Percentiles rank a stretch among this genome's conserved stretches.
Conservation (phyloP, 2,329 filamentous ascomycete species). For the Rhinocladiella similis region DNA sequence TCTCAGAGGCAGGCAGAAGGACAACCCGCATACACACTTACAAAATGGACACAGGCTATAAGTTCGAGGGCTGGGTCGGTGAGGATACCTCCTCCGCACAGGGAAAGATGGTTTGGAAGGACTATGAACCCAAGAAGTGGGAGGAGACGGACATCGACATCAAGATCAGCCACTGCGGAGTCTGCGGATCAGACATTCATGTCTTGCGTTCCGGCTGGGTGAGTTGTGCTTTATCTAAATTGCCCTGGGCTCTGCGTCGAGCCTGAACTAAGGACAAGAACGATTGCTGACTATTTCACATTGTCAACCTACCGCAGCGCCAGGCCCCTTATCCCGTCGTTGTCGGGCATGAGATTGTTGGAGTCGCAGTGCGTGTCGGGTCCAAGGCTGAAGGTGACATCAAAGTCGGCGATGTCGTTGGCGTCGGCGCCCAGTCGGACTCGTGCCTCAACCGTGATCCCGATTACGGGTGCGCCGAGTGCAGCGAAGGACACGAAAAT, state of each 20-base stretch:
- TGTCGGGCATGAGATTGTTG: slow-evolving; percentile 67
- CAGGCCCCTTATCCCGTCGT: slow-evolving; percentile 47
- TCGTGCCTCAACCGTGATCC: slow-evolving; percentile 43
- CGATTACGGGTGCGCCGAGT: slow-evolving; percentile 53
- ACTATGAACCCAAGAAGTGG: slow-evolving; percentile 42
- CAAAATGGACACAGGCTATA: slow-evolving; percentile 39
- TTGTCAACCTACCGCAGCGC: too few species aligned
- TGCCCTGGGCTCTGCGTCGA: too few species aligned
- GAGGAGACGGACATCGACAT: slow-evolving; percentile 67
- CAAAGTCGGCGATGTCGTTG: slow-evolving; percentile 63
- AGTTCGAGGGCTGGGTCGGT: slow-evolving; percentile 60
- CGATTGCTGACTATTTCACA: too few species aligned
- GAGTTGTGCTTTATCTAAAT: too few species aligned
- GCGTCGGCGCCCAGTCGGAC: slow-evolving; percentile 61
- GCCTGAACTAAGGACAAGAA: too few species aligned
- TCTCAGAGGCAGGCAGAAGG: too few species aligned
- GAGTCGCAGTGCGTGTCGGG: slow-evolving; percentile 57
- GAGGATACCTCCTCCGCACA: slow-evolving; percentile 48
- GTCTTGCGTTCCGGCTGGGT: slow-evolving; percentile 26
- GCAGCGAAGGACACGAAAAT: slow-evolving; percentile 44
- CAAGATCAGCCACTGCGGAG: slow-evolving; percentile 64
- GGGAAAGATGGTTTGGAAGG: slow-evolving; percentile 42
- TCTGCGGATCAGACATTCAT: slow-evolving; percentile 63
- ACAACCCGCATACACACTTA: too few species aligned
- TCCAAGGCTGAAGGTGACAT: slow-evolving; percentile 41